Evolutionary conservation across 2,329 filamentous ascomycete genomes (phyloP).

Genomic region (Botrytis pseudocinerea): DNA sequence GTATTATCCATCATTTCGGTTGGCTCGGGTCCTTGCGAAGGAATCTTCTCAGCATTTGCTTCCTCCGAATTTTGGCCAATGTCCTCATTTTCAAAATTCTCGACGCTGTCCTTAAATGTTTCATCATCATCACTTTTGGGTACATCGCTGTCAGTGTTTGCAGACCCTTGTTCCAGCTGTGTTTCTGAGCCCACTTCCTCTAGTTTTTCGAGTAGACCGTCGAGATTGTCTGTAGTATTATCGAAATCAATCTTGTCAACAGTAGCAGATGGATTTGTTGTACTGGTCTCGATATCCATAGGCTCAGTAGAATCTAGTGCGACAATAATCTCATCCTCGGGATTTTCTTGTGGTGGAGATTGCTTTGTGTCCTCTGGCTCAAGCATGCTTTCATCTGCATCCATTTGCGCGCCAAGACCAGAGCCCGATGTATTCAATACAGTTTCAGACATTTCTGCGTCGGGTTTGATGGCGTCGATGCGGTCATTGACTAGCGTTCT

Average conservation of each 20-base stretch:
- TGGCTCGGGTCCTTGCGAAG: background rate
- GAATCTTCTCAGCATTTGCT: background rate
- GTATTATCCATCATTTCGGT: background rate
- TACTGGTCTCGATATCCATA: constrained; percentile 3
- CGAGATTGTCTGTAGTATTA: constrained; percentile 10
- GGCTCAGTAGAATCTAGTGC: background rate
- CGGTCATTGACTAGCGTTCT: background rate
- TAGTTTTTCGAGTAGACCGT: constrained; percentile 9
- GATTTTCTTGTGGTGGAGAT: background rate
- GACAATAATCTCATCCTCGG: background rate
- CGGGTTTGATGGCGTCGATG: background rate
- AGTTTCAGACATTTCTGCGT: background rate
- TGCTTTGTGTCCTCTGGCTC: background rate
- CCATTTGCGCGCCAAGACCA: background rate
- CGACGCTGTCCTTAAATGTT: background rate
- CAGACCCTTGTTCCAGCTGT: background rate
- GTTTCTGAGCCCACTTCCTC: background rate
- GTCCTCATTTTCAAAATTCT: background rate
- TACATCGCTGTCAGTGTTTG: background rate
- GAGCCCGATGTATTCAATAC: background rate
- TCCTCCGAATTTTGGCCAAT: background rate
- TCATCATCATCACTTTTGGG: background rate
- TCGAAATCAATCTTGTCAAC: background rate
- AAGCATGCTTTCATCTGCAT: constrained; percentile 8
- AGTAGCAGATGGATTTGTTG: background rate